Conservation (phyloP, 163 green algal species). For the Chlorella variabilis region DNA sequence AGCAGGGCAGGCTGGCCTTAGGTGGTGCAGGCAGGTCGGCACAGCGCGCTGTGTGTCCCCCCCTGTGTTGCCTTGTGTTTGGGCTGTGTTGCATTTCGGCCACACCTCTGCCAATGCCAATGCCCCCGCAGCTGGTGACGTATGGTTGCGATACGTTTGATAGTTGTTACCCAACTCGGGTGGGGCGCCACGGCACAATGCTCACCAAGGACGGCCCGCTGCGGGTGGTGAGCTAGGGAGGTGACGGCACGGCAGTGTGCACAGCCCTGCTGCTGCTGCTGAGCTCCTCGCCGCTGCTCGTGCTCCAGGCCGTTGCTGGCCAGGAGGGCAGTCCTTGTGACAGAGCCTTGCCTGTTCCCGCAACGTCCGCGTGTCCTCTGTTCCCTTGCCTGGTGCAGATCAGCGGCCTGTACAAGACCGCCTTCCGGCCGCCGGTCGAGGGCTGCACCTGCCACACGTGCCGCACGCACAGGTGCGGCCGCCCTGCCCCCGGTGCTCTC, state of each 20-base stretch:
- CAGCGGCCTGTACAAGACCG: conserved; percentile 44
- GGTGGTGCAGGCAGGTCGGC: too few species aligned
- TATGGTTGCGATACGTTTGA: conserved; percentile 68
- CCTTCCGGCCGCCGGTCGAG: conserved; percentile 41
- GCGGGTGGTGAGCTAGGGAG: conserved; percentile 23
- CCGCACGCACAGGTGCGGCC: conserved; percentile 38
- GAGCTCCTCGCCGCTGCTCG: too few species aligned
- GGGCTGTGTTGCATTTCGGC: too few species aligned
- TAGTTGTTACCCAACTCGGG: conserved; percentile 56
- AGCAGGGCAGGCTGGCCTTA: too few species aligned
- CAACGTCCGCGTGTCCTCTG: background rate
- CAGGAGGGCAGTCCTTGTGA: too few species aligned
- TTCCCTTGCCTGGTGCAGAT: conserved; percentile 1
- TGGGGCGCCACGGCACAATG: conserved; percentile 50
- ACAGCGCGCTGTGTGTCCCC: too few species aligned
- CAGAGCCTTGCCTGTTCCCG: background rate
- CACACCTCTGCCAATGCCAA: too few species aligned
- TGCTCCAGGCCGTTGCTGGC: too few species aligned
- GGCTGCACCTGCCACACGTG: conserved; percentile 58
- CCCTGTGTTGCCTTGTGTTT: background rate
- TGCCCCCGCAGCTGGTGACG: conserved; percentile 32
- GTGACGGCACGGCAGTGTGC: too few species aligned
- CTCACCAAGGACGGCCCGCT: conserved; percentile 41
- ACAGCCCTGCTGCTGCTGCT: too few species aligned
- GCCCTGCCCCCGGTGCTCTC: too few species aligned